These are phyloP conservation scores for Lotmaria passim DNA, from an alignment of 208 protist species.

Conservation along the genomic window DNA sequence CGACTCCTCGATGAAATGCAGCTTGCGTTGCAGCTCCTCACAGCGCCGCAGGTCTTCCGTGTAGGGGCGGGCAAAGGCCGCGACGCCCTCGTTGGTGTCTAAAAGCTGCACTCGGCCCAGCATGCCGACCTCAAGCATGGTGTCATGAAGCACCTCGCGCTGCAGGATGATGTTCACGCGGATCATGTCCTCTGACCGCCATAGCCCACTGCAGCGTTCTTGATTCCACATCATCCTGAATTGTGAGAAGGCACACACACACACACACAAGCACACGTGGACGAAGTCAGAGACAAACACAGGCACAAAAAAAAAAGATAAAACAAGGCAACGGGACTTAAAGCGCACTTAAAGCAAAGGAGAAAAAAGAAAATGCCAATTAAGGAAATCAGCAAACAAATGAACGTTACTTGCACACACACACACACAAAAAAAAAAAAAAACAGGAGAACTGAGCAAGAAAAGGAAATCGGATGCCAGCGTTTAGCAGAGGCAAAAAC, in stretches of 20 bases:
- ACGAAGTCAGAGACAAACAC: background rate
- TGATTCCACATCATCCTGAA: conserved; percentile 45
- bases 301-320: background rate
- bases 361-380: background rate
- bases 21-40: conserved; percentile 97
- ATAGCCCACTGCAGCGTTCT: conserved; percentile 90
- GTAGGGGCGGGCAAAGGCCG: conserved; percentile 96
- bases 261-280: background rate
- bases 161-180: conserved; percentile 97
- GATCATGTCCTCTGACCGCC: conserved; percentile 97
- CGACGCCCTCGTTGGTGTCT: conserved; percentile 93
- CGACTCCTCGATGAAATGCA: conserved; percentile 92
- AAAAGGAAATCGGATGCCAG: no score
- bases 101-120: conserved; percentile 96
- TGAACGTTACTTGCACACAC: no score
- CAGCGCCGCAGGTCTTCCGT: conserved; percentile 96
- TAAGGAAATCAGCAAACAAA: background rate
- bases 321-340: background rate
- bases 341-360: no score
- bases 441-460: background rate
- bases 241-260: conserved; percentile 13
- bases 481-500: no score
- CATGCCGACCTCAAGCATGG: conserved; percentile 95
- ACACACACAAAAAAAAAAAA: no score
- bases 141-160: conserved; percentile 96